Evolutionary conservation across 2,329 filamentous ascomycete genomes (phyloP).

Genomic region (Talaromyces sp.): DNA sequence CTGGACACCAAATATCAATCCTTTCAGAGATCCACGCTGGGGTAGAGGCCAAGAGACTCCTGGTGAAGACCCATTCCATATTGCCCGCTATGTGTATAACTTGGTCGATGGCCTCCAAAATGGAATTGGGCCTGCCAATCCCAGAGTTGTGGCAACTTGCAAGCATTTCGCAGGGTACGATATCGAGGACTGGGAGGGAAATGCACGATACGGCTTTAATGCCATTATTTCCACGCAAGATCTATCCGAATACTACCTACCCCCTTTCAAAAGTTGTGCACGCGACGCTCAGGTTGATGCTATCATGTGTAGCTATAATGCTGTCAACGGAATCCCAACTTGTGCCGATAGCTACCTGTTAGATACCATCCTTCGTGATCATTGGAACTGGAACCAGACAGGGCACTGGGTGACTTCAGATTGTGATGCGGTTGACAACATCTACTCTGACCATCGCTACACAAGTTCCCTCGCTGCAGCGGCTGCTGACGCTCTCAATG

Average conservation of each 20-base stretch:
- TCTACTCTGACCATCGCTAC: constrained; percentile 54
- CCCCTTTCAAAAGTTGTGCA: constrained; percentile 62
- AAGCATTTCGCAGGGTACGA: constrained; percentile 60
- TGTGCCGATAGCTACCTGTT: constrained; percentile 63
- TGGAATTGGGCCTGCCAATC: constrained; percentile 29
- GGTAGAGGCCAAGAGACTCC: constrained; percentile 59
- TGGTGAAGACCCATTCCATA: constrained; percentile 54
- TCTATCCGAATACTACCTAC: constrained; percentile 64
- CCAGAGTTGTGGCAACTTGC: constrained; percentile 54
- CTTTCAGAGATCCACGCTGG: constrained; percentile 61
- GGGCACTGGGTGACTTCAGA: constrained; percentile 61
- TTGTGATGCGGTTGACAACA: constrained; percentile 60
- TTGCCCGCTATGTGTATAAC: constrained; percentile 49
- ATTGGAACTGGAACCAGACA: constrained; percentile 62
- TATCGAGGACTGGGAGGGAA: constrained; percentile 46
- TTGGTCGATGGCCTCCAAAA: constrained; percentile 54
- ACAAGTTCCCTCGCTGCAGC: constrained; percentile 42
- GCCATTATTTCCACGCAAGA: constrained; percentile 58
- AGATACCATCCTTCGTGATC: constrained; percentile 59
- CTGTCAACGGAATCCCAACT: constrained; percentile 62
- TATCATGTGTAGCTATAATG: constrained; percentile 62
- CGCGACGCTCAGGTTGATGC: constrained; percentile 56
- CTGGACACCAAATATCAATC: constrained; percentile 67
- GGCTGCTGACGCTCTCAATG: constrained; percentile 47
- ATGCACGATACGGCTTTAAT: constrained; percentile 51